Evolutionary conservation across 2,329 filamentous ascomycete genomes (phyloP), one percentile per base, ranked within the genome.

Genomic region (Cordyceps fumosorosea): DNA sequence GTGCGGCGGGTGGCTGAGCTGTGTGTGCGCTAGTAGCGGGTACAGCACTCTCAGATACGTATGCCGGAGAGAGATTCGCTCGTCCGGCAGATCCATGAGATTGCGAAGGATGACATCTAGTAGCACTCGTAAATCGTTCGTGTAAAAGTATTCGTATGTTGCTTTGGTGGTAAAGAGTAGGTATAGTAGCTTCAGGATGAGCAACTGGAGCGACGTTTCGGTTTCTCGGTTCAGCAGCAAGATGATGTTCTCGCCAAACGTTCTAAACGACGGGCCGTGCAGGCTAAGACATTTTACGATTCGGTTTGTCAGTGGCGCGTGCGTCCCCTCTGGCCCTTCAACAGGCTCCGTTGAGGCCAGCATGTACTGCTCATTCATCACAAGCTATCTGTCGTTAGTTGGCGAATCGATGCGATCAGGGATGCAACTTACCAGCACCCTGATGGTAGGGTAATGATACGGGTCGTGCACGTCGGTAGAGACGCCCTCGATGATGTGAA

Each of bases 331-430:
- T 73, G 51, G 58, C 8, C 29, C 58, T 29, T 74, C 47, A 70
- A 70, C 18, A n/a, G 78, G 71, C 11, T 64, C 62, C 64, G 82
- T 89, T 68, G 80, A 84, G 22, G 85, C 81, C 61, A 98, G 87
- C 90, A 99, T 96, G 75, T 97, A 99, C 75, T 99, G 95, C 75
- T 99, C 95, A 75, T 99, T 99, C 66, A 99, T 78, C 32, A 98
- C 93, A 68, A 99, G 84, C 91, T 96, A 66, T 56, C 12, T 5
- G 8, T 16, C 14, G 37, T 56, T 24, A 40, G 67, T 72, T 56
- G 71, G 68, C 62, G 44, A 55, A 24, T 11, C 11, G 14, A n/a
- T 11, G 24, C 7, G 22, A 34, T 1, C 16, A n/a, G 45, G 11
- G 22, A 48, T 29, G 18, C 20, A 45, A 45, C 87, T 73, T 76